Evolutionary conservation across 2,329 filamentous ascomycete genomes (phyloP), one percentile per base, ranked within the genome.

Genomic region (Stachybotrys chartarum): DNA sequence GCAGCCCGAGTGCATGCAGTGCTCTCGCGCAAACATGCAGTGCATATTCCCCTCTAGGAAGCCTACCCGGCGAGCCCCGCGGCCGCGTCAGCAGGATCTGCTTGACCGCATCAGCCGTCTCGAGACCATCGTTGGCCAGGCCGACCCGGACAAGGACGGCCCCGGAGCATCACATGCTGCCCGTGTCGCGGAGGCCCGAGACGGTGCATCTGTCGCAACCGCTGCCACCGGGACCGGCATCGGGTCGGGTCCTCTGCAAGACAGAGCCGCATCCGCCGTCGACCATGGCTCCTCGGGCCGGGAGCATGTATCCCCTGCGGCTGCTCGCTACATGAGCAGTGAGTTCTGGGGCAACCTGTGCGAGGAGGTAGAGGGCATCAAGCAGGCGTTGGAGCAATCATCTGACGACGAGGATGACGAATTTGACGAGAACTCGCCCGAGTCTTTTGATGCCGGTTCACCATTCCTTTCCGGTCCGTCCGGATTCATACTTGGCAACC

Each of bases 1-100:
- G 42, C 72, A 77, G 57, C 83, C 83, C 6, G 50, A 58, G 30
- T 86, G 84, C 64, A 66, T 69, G 7, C 77, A 79, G 55, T 85
- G 83, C 63, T 62, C 74, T 24, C 77, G 75, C 52, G 71, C 73
- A 44, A 66, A 70, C 7, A 69, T 72, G 8, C 74, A 80, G 50
- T 86, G 78, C 61, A 61, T 74, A 44, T 77, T 75, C 54, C 75
- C 75, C 17, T 65, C 69, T n/a, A 70, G 75, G 31, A 77, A 76
- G 59, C 73, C 73, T 45, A 73, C 71, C 51, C 68, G 73, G 24
- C 69, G 71, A 52, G 72, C 70, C 1, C 68, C 72, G 10, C 68
- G 69, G 56, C 72, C 66, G 46, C 73, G 71, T 31, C 75, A 77
- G 63, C 68, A 68, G 45, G 75, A 78, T 60, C 66, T 78, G 5